Base-by-base conservation (phyloP, 2,329 filamentous ascomycete genomes). In the Neofusicoccum umdonicola region DNA sequence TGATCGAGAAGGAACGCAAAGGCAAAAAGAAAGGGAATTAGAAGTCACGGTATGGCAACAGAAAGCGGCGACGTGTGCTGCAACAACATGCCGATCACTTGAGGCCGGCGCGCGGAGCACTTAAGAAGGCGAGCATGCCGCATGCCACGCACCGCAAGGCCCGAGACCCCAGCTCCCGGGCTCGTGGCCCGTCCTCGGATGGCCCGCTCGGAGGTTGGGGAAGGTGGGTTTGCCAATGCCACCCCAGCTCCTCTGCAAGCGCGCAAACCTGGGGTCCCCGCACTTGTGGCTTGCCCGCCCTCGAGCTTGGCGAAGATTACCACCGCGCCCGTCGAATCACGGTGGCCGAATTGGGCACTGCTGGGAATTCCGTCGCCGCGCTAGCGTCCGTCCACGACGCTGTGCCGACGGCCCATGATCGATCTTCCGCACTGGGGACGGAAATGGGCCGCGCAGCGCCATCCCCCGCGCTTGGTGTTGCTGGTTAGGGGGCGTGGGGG, bases 251-350 rank as follows among this genome's bases (percentile, higher is more conserved):
- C 44, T 17, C 19, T 19, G 39, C 15, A 31, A 31, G 47, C 15
- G 17, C 8, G 39, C 54, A 47, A 60, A 60, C n/a, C 27, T 37
- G 56, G 56, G 42, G 56, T 60, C 56, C 56, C 56, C 56, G 56
- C 56, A 60, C 39, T 45, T 44, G 41, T 58, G 54, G 54, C 41
- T 58, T 42, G 41, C n/a, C 27, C 8, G 15, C 41, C n/a, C 15
- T 45, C 27, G 54, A 35, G 56, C 42, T 45, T 45, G 56, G 41
- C 41, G 19, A 7, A 11, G 34, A 19, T 15, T 11, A 22, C 17
- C 22, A 34, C 31, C 2, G 6, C 27, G 34, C 8, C 54, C 8
- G 41, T 35, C 54, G 27, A 60, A 48, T 60, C 56, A 47, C 31
- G 7, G 3, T 19, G n/a, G n/a, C 3, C n/a, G 6, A n/a, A n/a